These are phyloP conservation scores for Phyllosticta citribraziliensis DNA, from an alignment of 2,329 filamentous ascomycete species.

Conservation along the genomic window DNA sequence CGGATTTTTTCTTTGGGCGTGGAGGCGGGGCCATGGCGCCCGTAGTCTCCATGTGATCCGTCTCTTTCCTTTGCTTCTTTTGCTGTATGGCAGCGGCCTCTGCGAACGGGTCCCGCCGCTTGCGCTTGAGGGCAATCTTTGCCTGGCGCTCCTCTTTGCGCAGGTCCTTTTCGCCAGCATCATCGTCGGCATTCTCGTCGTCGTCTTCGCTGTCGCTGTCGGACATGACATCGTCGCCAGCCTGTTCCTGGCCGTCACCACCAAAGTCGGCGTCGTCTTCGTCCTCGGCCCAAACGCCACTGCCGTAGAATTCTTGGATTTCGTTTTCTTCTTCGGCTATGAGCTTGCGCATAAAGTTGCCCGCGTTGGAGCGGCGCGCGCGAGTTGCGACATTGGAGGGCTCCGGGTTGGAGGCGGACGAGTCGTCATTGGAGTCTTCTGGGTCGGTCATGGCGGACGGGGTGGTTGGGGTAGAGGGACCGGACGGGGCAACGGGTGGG, in stretches of 20 bases:
- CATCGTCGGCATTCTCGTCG: slow-evolving; percentile 54
- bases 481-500: slow-evolving; percentile 15
- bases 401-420: slow-evolving; percentile 13
- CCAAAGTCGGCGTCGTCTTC: slow-evolving; percentile 46
- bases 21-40: slow-evolving; percentile 26
- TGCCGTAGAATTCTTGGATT: slow-evolving; percentile 12
- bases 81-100: slow-evolving; percentile 32
- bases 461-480: background rate
- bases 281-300: slow-evolving; percentile 56
- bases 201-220: slow-evolving; percentile 72
- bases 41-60: slow-evolving; percentile 33
- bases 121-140: slow-evolving; percentile 60
- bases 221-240: slow-evolving; percentile 64
- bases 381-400: slow-evolving; percentile 29
- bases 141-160: slow-evolving; percentile 65
- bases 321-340: slow-evolving; percentile 30
- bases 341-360: slow-evolving; percentile 32
- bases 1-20: slow-evolving; percentile 56
- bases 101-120: slow-evolving; percentile 43
- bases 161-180: slow-evolving; percentile 81
- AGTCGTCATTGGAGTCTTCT: slow-evolving; percentile 13
- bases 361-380: slow-evolving; percentile 29
- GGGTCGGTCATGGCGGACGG: slow-evolving; percentile 13
- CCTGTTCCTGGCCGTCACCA: slow-evolving; percentile 37
- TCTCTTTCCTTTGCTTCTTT: slow-evolving; percentile 20